Conservation (phyloP, 1,284 basidiomycete genomes). For the Fomes fomentarius region DNA sequence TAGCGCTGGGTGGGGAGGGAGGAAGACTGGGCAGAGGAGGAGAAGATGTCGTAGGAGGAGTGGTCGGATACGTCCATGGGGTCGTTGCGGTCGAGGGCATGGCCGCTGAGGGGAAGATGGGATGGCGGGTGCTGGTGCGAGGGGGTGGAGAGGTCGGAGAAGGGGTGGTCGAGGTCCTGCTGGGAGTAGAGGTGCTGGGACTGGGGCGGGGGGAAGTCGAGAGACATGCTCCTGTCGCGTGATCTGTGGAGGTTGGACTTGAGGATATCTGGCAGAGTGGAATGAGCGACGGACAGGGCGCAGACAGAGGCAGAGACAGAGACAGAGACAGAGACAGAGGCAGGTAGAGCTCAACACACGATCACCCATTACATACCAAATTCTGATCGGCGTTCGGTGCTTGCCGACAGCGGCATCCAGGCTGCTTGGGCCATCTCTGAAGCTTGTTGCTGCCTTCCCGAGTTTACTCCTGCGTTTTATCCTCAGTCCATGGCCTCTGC, state of each 20-base stretch:
- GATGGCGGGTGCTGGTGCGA: slow-evolving; percentile 24
- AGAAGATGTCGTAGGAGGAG: slow-evolving; percentile 60
- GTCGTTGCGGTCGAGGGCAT: slow-evolving; percentile 35
- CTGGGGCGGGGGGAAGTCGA: slow-evolving; percentile 55
- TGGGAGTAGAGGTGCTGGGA: slow-evolving; percentile 54
- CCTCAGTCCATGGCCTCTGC: slow-evolving; percentile 6
- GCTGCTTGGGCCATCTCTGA: slow-evolving; percentile 38
- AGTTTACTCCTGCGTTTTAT: slow-evolving; percentile 17
- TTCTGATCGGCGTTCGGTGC: slow-evolving; percentile 56
- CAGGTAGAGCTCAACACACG: slow-evolving; percentile 19
- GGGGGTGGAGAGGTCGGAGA: slow-evolving; percentile 28
- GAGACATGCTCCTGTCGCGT: slow-evolving; percentile 48
- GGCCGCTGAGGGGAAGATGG: slow-evolving; percentile 32
- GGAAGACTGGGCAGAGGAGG: slow-evolving; percentile 40
- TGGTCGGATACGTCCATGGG: slow-evolving; percentile 40
- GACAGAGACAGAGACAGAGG: slow-evolving; percentile 3
- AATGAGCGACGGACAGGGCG: slow-evolving; percentile 14
- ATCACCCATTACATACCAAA: slow-evolving; percentile 39
- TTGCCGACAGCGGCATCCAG: slow-evolving; percentile 39
- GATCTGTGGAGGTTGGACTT: slow-evolving; percentile 43
- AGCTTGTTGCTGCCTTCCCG: slow-evolving; percentile 6
- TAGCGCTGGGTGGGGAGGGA: slow-evolving; percentile 59
- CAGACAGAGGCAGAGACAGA: slow-evolving; percentile 15
- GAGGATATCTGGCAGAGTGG: slow-evolving; percentile 41
- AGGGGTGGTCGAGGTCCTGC: slow-evolving; percentile 40